Conservation (phyloP, 257 asterid genomes). For the Cordia subcordata region DNA sequence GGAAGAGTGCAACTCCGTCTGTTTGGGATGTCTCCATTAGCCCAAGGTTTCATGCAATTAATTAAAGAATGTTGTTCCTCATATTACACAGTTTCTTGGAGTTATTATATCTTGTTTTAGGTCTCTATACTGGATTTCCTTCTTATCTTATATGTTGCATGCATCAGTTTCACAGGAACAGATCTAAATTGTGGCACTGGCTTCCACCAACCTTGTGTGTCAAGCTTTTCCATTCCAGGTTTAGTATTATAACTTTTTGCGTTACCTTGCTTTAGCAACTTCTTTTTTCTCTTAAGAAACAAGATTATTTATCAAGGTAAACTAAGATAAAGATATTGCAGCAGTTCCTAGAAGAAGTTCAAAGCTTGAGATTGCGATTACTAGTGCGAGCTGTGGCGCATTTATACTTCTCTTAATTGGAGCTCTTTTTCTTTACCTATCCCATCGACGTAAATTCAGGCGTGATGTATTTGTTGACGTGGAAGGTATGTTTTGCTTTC, state of each 20-base stretch:
- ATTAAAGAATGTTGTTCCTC: no score
- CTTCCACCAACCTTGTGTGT: constrained; percentile 63
- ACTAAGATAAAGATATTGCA: constrained; percentile 8
- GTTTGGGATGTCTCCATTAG: no score
- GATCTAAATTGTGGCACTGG: constrained; percentile 58
- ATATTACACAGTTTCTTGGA: no score
- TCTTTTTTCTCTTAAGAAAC: constrained; percentile 5
- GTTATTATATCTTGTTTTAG: neutral
- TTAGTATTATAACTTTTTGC: neutral
- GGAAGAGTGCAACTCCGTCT: no score
- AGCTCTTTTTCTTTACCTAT: constrained; percentile 40
- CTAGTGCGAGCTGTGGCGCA: constrained; percentile 52
- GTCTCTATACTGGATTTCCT: constrained; percentile 1
- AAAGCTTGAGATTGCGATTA: constrained; percentile 45
- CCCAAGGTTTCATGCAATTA: no score
- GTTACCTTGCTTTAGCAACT: constrained; percentile 3
- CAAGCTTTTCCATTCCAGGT: constrained; percentile 66
- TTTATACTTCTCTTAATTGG: constrained; percentile 63
- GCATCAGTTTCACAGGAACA: constrained; percentile 68
- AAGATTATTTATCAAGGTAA: neutral
- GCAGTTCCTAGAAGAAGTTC: constrained; percentile 57
- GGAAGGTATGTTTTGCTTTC: constrained; percentile 35
- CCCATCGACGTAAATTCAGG: constrained; percentile 33
- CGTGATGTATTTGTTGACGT: constrained; percentile 59
- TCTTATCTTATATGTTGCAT: constrained; percentile 6